Conservation (phyloP, 371 early-diverging fungal genomes). For the Mucor saturninus region DNA sequence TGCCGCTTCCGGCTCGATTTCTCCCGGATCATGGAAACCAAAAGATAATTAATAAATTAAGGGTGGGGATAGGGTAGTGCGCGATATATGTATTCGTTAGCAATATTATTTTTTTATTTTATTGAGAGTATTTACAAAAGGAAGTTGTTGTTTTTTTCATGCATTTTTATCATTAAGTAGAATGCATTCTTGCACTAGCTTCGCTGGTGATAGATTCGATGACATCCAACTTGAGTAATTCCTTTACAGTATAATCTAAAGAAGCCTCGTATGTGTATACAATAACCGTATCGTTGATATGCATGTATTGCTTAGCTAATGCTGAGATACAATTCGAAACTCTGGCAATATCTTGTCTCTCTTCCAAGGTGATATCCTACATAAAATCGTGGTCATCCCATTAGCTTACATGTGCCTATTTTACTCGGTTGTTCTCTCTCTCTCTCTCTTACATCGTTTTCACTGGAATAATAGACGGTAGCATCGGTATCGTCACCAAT, state of each 20-base stretch:
- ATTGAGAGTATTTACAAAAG: conserved; percentile 1
- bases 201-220: conserved; percentile 58
- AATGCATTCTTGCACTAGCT: conserved; percentile 46
- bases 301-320: conserved; percentile 74
- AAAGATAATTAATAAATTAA: conserved; percentile 5
- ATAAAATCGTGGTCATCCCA: too few species aligned
- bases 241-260: conserved; percentile 65
- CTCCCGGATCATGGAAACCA: conserved; percentile 36
- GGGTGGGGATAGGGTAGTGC: not conserved
- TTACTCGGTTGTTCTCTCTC: not conserved
- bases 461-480: conserved; percentile 77
- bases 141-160: not conserved
- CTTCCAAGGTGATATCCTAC: conserved; percentile 61
- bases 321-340: conserved; percentile 85
- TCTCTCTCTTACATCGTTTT: conserved; percentile 70
- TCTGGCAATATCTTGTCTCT: conserved; percentile 85
- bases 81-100: not conserved
- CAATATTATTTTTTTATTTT: not conserved
- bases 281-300: conserved; percentile 86
- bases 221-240: conserved; percentile 64
- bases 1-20: conserved; percentile 36
- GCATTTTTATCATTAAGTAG: conserved; percentile 13
- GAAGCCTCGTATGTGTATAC: conserved; percentile 90
- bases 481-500: conserved; percentile 64
- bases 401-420: not conserved